Evolutionary conservation across 495 filamentous ascomycete species (phyloP).

Genomic region (Aspergillus asperescens): DNA sequence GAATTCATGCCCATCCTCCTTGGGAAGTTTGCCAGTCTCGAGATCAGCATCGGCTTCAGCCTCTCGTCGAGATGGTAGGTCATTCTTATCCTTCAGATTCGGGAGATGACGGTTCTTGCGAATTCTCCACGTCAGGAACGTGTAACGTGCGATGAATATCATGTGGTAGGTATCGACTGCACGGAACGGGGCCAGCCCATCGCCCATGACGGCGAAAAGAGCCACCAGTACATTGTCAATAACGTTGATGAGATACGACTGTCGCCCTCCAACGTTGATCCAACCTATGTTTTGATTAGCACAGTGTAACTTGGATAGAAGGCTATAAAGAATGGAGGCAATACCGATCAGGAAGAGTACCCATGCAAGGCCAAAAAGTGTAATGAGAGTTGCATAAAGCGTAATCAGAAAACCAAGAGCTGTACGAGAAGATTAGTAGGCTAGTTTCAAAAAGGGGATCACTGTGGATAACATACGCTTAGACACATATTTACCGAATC

Average conservation of each 20-base stretch:
- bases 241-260: conserved; percentile 64
- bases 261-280: conserved; percentile 71
- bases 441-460: neutral
- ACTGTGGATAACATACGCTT: conserved; percentile 45
- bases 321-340: neutral
- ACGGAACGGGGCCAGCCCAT: conserved; percentile 70
- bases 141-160: conserved; percentile 62
- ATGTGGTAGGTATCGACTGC: conserved; percentile 78
- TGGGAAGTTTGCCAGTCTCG: conserved; percentile 25
- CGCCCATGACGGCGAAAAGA: conserved; percentile 71
- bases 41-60: conserved; percentile 25
- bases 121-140: conserved; percentile 66
- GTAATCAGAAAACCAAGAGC: conserved; percentile 71
- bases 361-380: conserved; percentile 75
- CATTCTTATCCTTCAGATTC: conserved; percentile 63
- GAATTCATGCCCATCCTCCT: conserved; percentile 44
- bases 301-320: neutral
- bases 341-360: conserved; percentile 73
- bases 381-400: conserved; percentile 74
- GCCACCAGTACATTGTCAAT: conserved; percentile 75
- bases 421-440: conserved; percentile 17
- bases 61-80: conserved; percentile 52
- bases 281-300: conserved; percentile 43
- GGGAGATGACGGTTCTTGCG: conserved; percentile 58
- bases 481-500: conserved; percentile 68